Conservation (phyloP, 2,329 filamentous ascomycete species). For the Chrysosphaeria jannelii region DNA sequence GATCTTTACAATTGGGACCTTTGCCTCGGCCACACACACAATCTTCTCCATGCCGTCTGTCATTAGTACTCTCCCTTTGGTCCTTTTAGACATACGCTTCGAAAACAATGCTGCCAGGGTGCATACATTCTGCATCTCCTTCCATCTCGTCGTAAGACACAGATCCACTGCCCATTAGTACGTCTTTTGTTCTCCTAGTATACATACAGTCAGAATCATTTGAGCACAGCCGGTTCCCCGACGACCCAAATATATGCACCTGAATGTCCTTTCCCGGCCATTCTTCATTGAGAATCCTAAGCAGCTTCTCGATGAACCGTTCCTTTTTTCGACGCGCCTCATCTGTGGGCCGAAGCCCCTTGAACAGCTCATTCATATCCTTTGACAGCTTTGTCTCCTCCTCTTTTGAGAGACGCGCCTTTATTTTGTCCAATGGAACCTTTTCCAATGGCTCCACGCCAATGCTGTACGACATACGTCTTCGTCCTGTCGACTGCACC, state of each 20-base stretch:
- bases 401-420: conserved; percentile 36
- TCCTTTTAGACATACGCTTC: conserved; percentile 41
- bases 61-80: neutral
- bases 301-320: conserved; percentile 59
- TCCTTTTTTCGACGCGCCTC: conserved; percentile 39
- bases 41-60: conserved; percentile 89
- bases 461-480: conserved; percentile 75
- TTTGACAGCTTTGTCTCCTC: conserved; percentile 47
- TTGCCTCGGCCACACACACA: conserved; percentile 77
- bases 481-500: conserved; percentile 46
- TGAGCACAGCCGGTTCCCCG: conserved; percentile 78
- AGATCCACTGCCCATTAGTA: conserved; percentile 48
- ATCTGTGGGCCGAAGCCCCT: conserved; percentile 61
- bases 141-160: conserved; percentile 81
- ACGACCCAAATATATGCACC: conserved; percentile 92
- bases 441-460: conserved; percentile 53
- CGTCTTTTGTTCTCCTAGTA: neutral
- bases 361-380: conserved; percentile 66
- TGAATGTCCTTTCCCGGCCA: conserved; percentile 79
- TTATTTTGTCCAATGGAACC: conserved; percentile 38
- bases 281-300: conserved; percentile 61
- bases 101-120: conserved; percentile 64
- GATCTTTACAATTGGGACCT: conserved; percentile 94
- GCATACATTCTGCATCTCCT: conserved; percentile 67
- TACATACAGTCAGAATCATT: conserved; percentile 77